Conservation (phyloP, 192 early-diverging fungal species). For the Glomus cerebriforme region DNA sequence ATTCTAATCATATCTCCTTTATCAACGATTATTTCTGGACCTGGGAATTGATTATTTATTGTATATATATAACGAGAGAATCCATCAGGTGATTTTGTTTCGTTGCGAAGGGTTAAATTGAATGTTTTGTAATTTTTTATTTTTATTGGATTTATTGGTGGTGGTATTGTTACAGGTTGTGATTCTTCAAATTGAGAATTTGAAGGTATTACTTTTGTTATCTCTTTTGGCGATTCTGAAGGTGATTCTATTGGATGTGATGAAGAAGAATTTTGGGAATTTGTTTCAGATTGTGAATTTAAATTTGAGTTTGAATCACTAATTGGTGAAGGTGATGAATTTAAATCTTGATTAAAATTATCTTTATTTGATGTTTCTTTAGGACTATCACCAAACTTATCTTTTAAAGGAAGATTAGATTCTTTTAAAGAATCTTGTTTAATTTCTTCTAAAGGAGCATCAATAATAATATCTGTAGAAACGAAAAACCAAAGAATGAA, state of each 20-base stretch:
- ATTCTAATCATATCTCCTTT: slow-evolving; percentile 2
- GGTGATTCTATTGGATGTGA: no score
- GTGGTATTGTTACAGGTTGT: not conserved
- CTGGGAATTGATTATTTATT: not conserved
- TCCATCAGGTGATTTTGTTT: slow-evolving; percentile 13
- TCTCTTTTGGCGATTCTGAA: not conserved
- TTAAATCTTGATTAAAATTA: not conserved
- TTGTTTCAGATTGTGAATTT: no score
- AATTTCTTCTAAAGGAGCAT: not conserved
- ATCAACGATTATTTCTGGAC: not conserved
- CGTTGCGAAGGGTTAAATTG: not conserved
- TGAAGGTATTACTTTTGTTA: not conserved
- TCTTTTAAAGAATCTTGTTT: not conserved
- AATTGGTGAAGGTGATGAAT: not conserved
- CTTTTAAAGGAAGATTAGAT: no score
- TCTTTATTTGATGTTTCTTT: not conserved
- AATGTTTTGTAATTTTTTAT: not conserved
- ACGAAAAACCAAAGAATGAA: not conserved
- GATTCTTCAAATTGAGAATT: not conserved
- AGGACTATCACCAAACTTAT: not conserved
- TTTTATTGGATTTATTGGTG: not conserved
- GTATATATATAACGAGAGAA: not conserved
- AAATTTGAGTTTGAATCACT: not conserved
- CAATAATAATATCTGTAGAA: not conserved
- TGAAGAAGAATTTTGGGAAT: no score